Base-by-base conservation (phyloP, 148 eudicot species). In the Diospyros kaki region DNA sequence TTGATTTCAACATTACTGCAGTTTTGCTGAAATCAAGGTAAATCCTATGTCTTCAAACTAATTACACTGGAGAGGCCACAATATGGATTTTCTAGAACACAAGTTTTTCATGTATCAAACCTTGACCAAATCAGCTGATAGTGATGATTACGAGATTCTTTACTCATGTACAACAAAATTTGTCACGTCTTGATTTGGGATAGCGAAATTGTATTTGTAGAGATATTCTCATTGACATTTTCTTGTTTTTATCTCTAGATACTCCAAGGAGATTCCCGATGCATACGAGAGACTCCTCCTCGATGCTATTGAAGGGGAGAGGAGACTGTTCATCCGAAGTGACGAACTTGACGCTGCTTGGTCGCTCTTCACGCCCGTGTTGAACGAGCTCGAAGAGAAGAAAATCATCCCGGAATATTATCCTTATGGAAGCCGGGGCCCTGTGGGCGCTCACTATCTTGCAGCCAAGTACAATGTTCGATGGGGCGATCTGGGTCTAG, bases 271-370 rank as follows among this genome's bases (percentile, higher is more conserved):
- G 86, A 91, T 91, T 75, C 90, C 97, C 6, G 93, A 89, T 84
- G 97, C 97, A 51, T 91, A 91, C 15, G 93, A 91, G 85, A 82
- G 93, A 81, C 93, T 91, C 62, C 83, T 91, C 75, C 88, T 91
- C 1, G 97, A 91, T 79, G 97, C 97, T 5, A 81, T 89, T 17
- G 97, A 91, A 80, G 97, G 97, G 43, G 93, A 91, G 77, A 83
- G 93, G 76, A 83, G 97, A 74, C 78, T 91, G 18, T 89, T 91
- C 73, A 91, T 91, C n/a, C 77, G 93, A 39, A 91, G 97, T 61
- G 97, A 91, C 66, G 92, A 91, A 73, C 84, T 89, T 17, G 89
- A 91, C 74, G 97, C 93, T 74, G 93, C 97, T 59, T 91, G 97
- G 97, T 62, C 92, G 0, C 84, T 91, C 18, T 91, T 91, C 82